Base-by-base conservation (phyloP, 139 green algal genomes). In the Parachlorella kessleri region DNA sequence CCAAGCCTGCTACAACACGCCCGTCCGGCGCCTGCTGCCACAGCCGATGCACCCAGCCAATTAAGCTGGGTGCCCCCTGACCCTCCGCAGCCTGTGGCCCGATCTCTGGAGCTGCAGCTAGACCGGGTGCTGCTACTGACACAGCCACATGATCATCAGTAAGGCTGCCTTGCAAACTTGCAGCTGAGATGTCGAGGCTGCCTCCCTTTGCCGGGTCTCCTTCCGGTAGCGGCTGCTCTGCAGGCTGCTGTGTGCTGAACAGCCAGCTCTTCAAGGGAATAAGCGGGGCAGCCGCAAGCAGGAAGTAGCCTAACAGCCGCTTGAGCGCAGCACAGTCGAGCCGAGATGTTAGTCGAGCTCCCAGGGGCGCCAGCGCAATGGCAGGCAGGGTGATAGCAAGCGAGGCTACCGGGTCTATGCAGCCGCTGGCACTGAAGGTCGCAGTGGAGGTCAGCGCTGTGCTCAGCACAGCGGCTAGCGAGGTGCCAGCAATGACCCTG, bases 381-480 rank as follows among this genome's bases (percentile, higher is more conserved):
- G 89, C 90, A 1, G 81, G 40, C 30, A 69, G 74, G 7, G 77
- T 76, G 53, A 95, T 80, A 33, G 93, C 42, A 3, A 77, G 80
- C 1, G 91, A 86, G 35, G 87, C 86, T 5, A 77, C 74, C 1
- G 77, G 37, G 69, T 95, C 87, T 24, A 94, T 88, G 66, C 69
- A 84, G 33, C 81, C 82, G 10, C 41, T 36, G 38, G 48, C 70
- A 33, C 63, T 79, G 74, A 89, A 95, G 6, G 88, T 88, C 9
- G 41, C 65, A 26, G 85, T 86, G 38, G 89, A 83, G 32, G 83
- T 79, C 42, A 70, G 36, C 6, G 88, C 90, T 6, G 91, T 95
- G 66, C 83, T 80, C 2, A 90, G 81, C 4, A 95, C 91, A 6
- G 91, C 91, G 23, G 86, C 91, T 3, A 95, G 79, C 4, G 85